phyloP scores from a whole-genome alignment of 176 grass and related monocot species.

The Oryza meridionalis region DNA sequence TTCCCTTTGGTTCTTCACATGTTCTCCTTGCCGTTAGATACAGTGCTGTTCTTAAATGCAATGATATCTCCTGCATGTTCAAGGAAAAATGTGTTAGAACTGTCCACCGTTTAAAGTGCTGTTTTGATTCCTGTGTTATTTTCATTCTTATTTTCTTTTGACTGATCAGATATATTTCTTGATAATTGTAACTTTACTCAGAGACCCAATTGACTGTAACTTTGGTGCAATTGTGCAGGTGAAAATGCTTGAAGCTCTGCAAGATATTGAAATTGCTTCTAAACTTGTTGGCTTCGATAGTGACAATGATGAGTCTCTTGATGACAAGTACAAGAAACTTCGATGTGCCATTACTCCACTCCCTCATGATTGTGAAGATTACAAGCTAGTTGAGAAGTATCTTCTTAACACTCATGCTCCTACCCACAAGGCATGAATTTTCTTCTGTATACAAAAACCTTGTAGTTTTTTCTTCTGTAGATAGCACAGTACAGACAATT shows the following conservation, averaged over 20 bases:
- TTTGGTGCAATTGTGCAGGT: conserved; percentile 46
- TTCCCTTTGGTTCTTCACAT: conserved; percentile 6
- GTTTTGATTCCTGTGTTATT: conserved; percentile 20
- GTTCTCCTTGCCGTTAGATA: background rate
- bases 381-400: conserved; percentile 77
- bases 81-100: conserved; percentile 1
- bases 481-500: background rate
- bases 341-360: conserved; percentile 70
- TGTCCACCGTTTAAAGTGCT: background rate
- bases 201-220: background rate
- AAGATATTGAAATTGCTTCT: conserved; percentile 99
- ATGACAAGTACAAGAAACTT: conserved; percentile 89
- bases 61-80: too few species aligned
- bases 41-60: background rate
- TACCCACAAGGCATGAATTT: conserved; percentile 82
- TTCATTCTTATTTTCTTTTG: conserved; percentile 5
- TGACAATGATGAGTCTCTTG: conserved; percentile 80
- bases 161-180: conserved; percentile 29
- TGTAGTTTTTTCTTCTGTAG: background rate
- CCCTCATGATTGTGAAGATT: conserved; percentile 83
- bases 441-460: background rate
- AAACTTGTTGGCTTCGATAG: conserved; percentile 85
- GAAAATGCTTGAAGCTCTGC: conserved; percentile 97
- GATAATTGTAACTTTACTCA: background rate
- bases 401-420: conserved; percentile 94